A percentile compares a stretch with the other conserved stretches of the same genome.
Conservation (phyloP, 352 stramenopile genomes). For the Aphanomyces stellatus region DNA sequence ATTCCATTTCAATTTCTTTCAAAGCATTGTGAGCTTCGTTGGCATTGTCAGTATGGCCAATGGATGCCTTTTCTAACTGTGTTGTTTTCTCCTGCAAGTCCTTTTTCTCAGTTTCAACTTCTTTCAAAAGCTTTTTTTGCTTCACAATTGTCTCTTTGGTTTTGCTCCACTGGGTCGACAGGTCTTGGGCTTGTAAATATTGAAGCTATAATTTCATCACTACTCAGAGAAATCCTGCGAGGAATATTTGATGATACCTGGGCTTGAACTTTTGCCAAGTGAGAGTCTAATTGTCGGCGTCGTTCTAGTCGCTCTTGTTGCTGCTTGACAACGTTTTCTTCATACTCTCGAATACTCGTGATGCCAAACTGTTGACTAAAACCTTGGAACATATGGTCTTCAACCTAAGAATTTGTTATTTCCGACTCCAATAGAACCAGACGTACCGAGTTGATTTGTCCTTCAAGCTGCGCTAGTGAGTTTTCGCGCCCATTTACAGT, state of each 20-base stretch:
- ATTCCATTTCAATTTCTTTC: slow-evolving; percentile 44
- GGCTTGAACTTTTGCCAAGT: slow-evolving; percentile 74
- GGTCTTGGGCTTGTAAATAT: slow-evolving; percentile 60
- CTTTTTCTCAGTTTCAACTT: slow-evolving; percentile 43
- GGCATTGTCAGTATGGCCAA: slow-evolving; percentile 36
- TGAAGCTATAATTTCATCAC: slow-evolving; percentile 32
- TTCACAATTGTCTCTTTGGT: slow-evolving; percentile 36
- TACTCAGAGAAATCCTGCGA: not conserved
- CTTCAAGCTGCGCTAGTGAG: slow-evolving; percentile 38
- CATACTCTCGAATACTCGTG: slow-evolving; percentile 84
- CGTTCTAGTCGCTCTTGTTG: slow-evolving; percentile 61
- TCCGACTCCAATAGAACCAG: too few species aligned
- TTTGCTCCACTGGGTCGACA: slow-evolving; percentile 34
- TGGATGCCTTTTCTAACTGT: slow-evolving; percentile 69
- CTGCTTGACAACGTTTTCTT: slow-evolving; percentile 88
- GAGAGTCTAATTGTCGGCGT: slow-evolving; percentile 59
- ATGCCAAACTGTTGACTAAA: slow-evolving; percentile 76
- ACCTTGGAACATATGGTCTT: slow-evolving; percentile 80
- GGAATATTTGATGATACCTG: slow-evolving; percentile 45
- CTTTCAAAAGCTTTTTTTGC: slow-evolving; percentile 45
- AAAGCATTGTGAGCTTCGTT: slow-evolving; percentile 23
- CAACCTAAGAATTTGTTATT: slow-evolving; percentile 24
- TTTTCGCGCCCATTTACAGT: slow-evolving; percentile 36
- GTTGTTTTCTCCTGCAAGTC: slow-evolving; percentile 36
- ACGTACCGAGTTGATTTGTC: slow-evolving; percentile 40